These are phyloP conservation scores for Lumnitzera racemosa DNA, from an alignment of 345 rosid species.

Conservation along the genomic window DNA sequence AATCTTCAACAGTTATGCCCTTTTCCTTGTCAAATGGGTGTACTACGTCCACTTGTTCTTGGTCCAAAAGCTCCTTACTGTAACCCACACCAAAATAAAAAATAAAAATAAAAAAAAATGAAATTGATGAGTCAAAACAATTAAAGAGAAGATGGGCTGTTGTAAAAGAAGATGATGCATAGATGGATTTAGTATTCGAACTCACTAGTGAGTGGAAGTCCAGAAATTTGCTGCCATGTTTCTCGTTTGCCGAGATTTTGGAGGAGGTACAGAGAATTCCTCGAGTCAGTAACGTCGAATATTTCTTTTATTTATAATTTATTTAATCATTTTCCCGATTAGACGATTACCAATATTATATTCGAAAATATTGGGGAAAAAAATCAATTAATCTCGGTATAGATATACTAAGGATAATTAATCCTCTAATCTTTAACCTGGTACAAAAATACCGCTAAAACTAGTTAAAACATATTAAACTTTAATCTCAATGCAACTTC, in stretches of 20 bases:
- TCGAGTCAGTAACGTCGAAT: too few relatives aligned
- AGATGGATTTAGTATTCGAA: conserved; percentile 1
- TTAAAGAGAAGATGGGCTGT: neutral
- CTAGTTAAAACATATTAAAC: too few relatives aligned
- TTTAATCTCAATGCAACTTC: too few relatives aligned
- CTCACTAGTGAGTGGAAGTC: conserved; percentile 80
- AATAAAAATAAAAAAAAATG: neutral
- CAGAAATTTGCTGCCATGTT: conserved; percentile 92
- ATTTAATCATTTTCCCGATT: too few relatives aligned
- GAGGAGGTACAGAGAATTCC: too few relatives aligned
- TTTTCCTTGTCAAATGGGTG: conserved; percentile 66
- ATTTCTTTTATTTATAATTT: too few relatives aligned
- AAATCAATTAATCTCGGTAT: too few relatives aligned
- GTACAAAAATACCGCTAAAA: too few relatives aligned
- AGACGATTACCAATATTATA: too few relatives aligned
- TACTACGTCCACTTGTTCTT: conserved; percentile 71
- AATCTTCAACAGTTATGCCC: conserved; percentile 78
- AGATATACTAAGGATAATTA: too few relatives aligned
- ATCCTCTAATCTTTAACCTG: too few relatives aligned
- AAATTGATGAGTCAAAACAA: neutral
- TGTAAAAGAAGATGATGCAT: neutral
- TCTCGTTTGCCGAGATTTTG: neutral
- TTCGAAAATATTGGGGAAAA: too few relatives aligned
- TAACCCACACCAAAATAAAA: conserved; percentile 5
- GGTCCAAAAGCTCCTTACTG: conserved; percentile 89